Conservation (phyloP, 208 protist genomes). For the Leishmania tarentolae region DNA sequence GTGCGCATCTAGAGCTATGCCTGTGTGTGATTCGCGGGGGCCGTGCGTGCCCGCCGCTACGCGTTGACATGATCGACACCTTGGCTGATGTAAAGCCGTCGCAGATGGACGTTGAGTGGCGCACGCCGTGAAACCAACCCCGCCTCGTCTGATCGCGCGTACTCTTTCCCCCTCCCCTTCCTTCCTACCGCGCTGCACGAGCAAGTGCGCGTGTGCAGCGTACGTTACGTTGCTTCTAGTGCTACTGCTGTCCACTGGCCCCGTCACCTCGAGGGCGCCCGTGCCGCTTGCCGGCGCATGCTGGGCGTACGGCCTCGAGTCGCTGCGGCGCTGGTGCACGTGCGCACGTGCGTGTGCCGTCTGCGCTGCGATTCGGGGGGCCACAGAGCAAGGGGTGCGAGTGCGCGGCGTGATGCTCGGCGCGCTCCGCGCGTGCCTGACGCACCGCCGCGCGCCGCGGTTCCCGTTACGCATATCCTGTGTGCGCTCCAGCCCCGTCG, state of each 20-base stretch:
- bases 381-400: conserved; percentile 27
- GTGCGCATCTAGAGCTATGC: neutral
- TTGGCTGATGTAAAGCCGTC: conserved; percentile 3
- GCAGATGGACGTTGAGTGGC: neutral
- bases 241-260: conserved; percentile 16
- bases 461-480: conserved; percentile 33
- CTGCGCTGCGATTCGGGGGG: conserved; percentile 10
- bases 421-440: conserved; percentile 16
- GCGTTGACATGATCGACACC: conserved; percentile 6
- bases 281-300: conserved; percentile 20
- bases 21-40: neutral
- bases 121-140: too few relatives aligned
- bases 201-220: neutral
- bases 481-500: conserved; percentile 33
- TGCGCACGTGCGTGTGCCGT: conserved; percentile 5
- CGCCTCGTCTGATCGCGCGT: too few relatives aligned
- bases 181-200: too few relatives aligned
- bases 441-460: conserved; percentile 18
- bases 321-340: conserved; percentile 10
- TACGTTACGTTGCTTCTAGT: neutral
- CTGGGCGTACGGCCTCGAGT: conserved; percentile 25
- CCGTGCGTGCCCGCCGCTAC: conserved; percentile 2
- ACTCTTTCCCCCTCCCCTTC: too few relatives aligned
- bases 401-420: conserved; percentile 22
- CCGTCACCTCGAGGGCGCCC: conserved; percentile 20